A percentile compares a stretch with the other conserved stretches of the same genome.
phyloP scores from a whole-genome alignment of 768 basidiomycete species.

The Goffeauzyma gilvescens region DNA sequence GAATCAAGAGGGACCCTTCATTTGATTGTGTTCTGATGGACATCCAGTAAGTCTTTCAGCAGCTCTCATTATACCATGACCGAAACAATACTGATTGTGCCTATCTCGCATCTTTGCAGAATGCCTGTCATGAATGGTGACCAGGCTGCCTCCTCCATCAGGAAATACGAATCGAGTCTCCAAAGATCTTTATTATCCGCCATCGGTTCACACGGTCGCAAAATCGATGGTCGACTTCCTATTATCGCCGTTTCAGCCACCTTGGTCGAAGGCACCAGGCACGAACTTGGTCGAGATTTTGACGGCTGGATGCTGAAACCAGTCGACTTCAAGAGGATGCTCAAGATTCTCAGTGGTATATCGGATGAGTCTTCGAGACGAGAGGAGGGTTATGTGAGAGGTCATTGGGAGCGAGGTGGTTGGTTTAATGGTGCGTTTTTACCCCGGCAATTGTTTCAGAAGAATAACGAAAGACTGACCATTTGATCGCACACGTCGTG shows the following conservation, averaged over 20 bases:
- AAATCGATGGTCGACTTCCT: slow-evolving; percentile 49
- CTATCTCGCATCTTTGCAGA: slow-evolving; percentile 31
- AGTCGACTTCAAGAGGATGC: slow-evolving; percentile 53
- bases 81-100: not conserved
- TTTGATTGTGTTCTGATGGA: slow-evolving; percentile 70
- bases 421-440: slow-evolving; percentile 18
- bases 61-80: not conserved
- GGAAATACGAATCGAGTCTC: slow-evolving; percentile 39
- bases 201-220: slow-evolving; percentile 7
- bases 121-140: slow-evolving; percentile 67
- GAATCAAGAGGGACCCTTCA: slow-evolving; percentile 39
- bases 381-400: slow-evolving; percentile 36
- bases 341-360: slow-evolving; percentile 43
- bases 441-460: too few relatives aligned
- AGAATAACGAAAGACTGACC: too few relatives aligned
- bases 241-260: slow-evolving; percentile 70
- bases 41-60: slow-evolving; percentile 42
- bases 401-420: slow-evolving; percentile 33
- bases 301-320: slow-evolving; percentile 76
- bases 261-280: slow-evolving; percentile 42
- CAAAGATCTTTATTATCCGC: not conserved
- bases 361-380: slow-evolving; percentile 39
- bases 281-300: slow-evolving; percentile 43
- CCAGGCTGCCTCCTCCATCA: slow-evolving; percentile 49
- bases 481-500: too few relatives aligned